Evolutionary conservation across 2,329 filamentous ascomycete genomes (phyloP), one percentile per base, ranked within the genome.

Genomic region (Sporothrix mexicana): DNA sequence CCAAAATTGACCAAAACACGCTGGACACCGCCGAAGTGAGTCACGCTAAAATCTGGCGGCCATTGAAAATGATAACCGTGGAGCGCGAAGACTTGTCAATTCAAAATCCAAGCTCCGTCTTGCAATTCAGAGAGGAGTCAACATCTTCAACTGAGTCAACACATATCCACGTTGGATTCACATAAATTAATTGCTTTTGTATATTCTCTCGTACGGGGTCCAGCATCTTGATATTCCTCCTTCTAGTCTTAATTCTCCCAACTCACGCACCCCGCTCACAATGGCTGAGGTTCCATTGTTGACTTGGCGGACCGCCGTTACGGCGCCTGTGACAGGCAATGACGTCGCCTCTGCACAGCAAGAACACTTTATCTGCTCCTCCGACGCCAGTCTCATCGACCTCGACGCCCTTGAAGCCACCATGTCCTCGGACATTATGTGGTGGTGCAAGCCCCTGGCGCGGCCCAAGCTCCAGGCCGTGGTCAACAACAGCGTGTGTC

Each of bases 281-380:
- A 13, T 10, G 9, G 15, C 20, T 36, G 30, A 36, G 4, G 30
- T 36, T 69, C 73, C 66, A 55, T 70, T 59, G 3, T 25, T 57
- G 68, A 74, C n/a, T 15, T 74, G 73, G 71, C 72, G 72, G 10
- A 67, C 9, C 23, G 9, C 69, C 12, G 69, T 73, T 17, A 9
- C 66, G n/a, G 69, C 62, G 23, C 13, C 69, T 15, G 10, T 55
- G 1, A 53, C 72, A 49, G 53, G 30, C 12, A 12, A 17, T 20
- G 25, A 20, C n/a, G n/a, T n/a, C n/a, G n/a, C n/a, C n/a, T n/a
- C n/a, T n/a, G n/a, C n/a, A n/a, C n/a, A n/a, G n/a, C n/a, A n/a
- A n/a, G n/a, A 71, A 43, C 83, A 84, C 72, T 91, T 88, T 79
- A 80, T 90, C 76, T 82, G 91, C 79, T 91, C 89, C 41, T 91